A percentile compares a stretch with the other conserved stretches of the same genome.
These are phyloP conservation scores for Podaxis carcinomalis DNA, from an alignment of 768 basidiomycete species.

Conservation along the genomic window DNA sequence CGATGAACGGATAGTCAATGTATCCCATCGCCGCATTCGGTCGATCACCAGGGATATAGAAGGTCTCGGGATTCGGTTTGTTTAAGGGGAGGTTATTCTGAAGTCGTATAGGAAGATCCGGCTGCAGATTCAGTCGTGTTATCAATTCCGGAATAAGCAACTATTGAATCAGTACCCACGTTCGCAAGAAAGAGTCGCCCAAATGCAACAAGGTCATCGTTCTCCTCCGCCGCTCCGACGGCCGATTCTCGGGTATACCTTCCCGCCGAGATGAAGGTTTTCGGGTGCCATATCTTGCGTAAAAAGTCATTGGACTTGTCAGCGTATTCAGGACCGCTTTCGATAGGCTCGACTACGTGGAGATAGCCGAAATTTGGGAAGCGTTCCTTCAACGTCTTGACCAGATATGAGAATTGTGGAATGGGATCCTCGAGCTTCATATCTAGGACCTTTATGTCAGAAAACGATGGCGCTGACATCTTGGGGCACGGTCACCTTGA, in stretches of 20 bases:
- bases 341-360: slow-evolving; percentile 42
- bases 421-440: slow-evolving; percentile 54
- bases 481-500: slow-evolving; percentile 26
- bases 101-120: slow-evolving; percentile 29
- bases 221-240: slow-evolving; percentile 27
- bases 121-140: background rate
- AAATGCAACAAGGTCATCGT: slow-evolving; percentile 25
- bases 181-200: slow-evolving; percentile 28
- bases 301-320: slow-evolving; percentile 32
- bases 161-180: slow-evolving; percentile 16
- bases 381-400: slow-evolving; percentile 29
- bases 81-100: slow-evolving; percentile 29
- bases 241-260: slow-evolving; percentile 46
- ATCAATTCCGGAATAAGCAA: background rate
- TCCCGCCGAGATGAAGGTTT: slow-evolving; percentile 46
- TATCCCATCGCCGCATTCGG: slow-evolving; percentile 21
- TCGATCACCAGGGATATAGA: slow-evolving; percentile 28
- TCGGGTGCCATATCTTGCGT: background rate
- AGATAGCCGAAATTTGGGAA: slow-evolving; percentile 49
- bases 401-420: slow-evolving; percentile 50
- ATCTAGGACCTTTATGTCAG: slow-evolving; percentile 18
- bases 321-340: slow-evolving; percentile 9
- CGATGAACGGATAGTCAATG: slow-evolving; percentile 25
- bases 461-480: slow-evolving; percentile 11
- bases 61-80: slow-evolving; percentile 31